A percentile compares a stretch with the other conserved stretches of the same genome.
Conservation (phyloP, 169 alveolate species). For the Eimeria brunetti region DNA sequence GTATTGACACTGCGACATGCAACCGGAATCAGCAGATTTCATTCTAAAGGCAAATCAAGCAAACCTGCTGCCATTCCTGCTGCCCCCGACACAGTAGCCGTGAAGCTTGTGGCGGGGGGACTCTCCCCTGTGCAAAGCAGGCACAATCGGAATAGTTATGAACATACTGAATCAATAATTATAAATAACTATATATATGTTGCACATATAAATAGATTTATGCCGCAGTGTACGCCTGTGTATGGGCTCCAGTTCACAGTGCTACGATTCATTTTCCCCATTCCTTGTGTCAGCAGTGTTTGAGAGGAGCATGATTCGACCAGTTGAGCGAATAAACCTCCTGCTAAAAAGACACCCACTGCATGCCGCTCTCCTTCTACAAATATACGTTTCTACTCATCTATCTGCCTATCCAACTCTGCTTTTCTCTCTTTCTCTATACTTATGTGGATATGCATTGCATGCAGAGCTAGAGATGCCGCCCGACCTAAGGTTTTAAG, state of each 20-base stretch:
- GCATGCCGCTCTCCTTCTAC: no score
- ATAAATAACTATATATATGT: no score
- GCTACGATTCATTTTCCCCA: neutral
- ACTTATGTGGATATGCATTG: neutral
- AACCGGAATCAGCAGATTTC: neutral
- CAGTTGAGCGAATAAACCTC: no score
- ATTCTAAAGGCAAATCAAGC: neutral
- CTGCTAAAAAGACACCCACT: no score
- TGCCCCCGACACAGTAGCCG: conserved; percentile 33
- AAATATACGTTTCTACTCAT: no score
- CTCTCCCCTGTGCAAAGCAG: conserved; percentile 13
- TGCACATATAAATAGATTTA: neutral
- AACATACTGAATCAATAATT: neutral
- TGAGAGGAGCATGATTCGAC: no score
- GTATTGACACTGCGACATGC: neutral
- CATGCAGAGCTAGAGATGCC: no score
- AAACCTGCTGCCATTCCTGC: conserved; percentile 56
- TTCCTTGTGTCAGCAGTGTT: neutral
- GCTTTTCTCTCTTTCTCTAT: no score
- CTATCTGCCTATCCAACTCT: no score
- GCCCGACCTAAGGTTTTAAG: conserved; percentile 22
- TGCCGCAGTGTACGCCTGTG: neutral
- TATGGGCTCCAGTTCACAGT: neutral
- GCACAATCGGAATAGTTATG: neutral
- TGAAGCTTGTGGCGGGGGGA: conserved; percentile 17